Evolutionary conservation across 495 filamentous ascomycete genomes (phyloP).

Genomic region (Penicillium malachiteum): DNA sequence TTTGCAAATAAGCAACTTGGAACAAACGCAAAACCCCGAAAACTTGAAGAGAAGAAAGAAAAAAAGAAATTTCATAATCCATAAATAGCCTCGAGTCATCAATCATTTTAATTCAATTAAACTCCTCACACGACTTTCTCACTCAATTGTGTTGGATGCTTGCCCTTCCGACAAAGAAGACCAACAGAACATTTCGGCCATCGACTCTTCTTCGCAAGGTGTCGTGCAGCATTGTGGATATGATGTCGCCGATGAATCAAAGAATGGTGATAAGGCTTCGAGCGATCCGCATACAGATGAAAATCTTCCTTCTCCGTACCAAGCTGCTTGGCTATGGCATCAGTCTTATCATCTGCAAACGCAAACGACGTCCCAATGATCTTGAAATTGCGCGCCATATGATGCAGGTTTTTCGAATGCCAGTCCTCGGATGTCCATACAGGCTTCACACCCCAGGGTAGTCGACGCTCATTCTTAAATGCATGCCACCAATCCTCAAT

Average conservation of each 20-base stretch:
- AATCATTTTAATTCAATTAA: neutral
- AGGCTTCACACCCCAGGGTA: conserved; percentile 24
- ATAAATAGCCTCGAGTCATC: too few species aligned
- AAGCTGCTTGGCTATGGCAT: conserved; percentile 10
- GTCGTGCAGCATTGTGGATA: conserved; percentile 19
- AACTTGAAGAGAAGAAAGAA: too few species aligned
- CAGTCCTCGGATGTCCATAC: conserved; percentile 26
- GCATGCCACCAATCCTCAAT: conserved; percentile 27
- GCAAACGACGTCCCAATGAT: conserved; percentile 31
- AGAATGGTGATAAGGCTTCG: conserved; percentile 21
- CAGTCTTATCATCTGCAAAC: conserved; percentile 26
- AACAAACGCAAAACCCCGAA: too few species aligned
- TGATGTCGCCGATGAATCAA: conserved; percentile 22
- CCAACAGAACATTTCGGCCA: conserved; percentile 15
- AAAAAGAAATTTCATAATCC: too few species aligned
- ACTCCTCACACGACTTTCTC: conserved; percentile 2
- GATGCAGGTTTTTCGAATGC: conserved; percentile 29
- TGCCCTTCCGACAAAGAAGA: conserved; percentile 22
- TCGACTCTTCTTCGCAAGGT: conserved; percentile 20
- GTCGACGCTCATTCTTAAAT: conserved; percentile 21
- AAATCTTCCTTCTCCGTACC: conserved; percentile 1
- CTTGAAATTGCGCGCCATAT: conserved; percentile 23
- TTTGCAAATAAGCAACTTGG: too few species aligned
- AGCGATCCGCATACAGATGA: conserved; percentile 26
- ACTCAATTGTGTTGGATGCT: conserved; percentile 1